A percentile compares a stretch with the other conserved stretches of the same genome.
These are phyloP conservation scores for Stellera chamaejasme DNA, from an alignment of 345 rosid species.

Conservation along the genomic window DNA sequence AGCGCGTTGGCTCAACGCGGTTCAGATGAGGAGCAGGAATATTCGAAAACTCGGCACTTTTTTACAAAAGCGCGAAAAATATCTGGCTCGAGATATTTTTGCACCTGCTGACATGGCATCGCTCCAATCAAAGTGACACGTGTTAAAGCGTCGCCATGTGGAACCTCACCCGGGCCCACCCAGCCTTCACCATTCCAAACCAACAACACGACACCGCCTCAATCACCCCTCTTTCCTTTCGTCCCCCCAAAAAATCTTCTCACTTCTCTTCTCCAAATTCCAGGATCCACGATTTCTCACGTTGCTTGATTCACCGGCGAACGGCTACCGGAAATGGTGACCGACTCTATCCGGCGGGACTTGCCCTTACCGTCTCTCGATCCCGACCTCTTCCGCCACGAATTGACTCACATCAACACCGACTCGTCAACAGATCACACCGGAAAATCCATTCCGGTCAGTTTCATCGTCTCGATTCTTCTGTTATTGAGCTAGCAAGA, in stretches of 20 bases:
- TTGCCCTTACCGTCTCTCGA: slow-evolving; percentile 18
- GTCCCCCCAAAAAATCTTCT: not conserved
- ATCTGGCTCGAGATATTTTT: slow-evolving; percentile 48
- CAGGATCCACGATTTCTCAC: slow-evolving; percentile 5
- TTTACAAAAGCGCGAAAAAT: slow-evolving; percentile 5
- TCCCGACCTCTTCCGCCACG: slow-evolving; percentile 20
- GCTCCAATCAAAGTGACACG: slow-evolving; percentile 17
- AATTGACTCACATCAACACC: slow-evolving; percentile 27
- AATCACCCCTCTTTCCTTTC: not conserved
- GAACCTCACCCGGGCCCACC: slow-evolving; percentile 18
- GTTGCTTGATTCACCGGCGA: not conserved
- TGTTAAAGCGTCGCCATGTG: slow-evolving; percentile 62
- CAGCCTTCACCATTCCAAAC: no score
- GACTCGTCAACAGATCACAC: slow-evolving; percentile 18
- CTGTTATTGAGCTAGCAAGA: not conserved
- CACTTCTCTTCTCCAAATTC: not conserved
- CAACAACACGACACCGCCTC: slow-evolving; percentile 5
- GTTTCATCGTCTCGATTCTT: not conserved
- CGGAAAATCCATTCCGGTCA: slow-evolving; percentile 23
- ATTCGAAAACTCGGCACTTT: no score
- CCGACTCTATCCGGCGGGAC: slow-evolving; percentile 12
- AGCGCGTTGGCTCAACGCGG: no score
- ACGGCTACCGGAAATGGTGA: not conserved
- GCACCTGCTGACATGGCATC: slow-evolving; percentile 29
- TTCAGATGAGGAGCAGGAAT: no score